These are phyloP conservation scores for Saccharomycopsis lassenensis DNA, from an alignment of 805 yeast species.

Conservation along the genomic window DNA sequence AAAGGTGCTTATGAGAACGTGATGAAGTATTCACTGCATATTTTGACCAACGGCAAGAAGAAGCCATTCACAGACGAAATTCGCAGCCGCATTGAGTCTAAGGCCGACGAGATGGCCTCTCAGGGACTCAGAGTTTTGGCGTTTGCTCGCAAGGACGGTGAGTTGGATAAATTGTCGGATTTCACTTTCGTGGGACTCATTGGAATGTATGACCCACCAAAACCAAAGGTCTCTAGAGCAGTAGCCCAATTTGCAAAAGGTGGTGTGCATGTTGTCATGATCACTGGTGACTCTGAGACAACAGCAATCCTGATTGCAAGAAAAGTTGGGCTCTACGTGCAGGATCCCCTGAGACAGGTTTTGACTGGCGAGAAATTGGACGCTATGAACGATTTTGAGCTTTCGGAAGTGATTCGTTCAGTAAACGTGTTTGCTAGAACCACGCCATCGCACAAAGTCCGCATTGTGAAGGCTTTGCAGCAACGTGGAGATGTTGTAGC, in stretches of 20 bases:
- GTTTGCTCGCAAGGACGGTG: constrained; percentile 45
- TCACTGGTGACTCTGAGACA: constrained; percentile 87
- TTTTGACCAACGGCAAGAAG: constrained; percentile 52
- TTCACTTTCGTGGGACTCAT: constrained; percentile 74
- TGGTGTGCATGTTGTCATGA: constrained; percentile 97
- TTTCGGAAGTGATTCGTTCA: constrained; percentile 65
- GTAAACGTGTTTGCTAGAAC: constrained; percentile 92
- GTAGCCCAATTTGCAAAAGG: constrained; percentile 72
- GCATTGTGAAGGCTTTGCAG: constrained; percentile 83
- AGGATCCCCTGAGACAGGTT: constrained; percentile 53
- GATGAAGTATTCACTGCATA: constrained; percentile 24
- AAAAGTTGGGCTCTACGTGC: constrained; percentile 80
- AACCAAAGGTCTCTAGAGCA: constrained; percentile 72
- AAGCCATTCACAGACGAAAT: constrained; percentile 21
- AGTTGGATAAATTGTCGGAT: constrained; percentile 8
- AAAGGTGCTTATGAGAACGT: constrained; percentile 89
- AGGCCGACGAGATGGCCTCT: constrained; percentile 56
- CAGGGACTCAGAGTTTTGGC: constrained; percentile 84
- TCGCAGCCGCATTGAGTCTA: constrained; percentile 36
- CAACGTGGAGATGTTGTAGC: constrained; percentile 92
- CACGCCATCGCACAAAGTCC: constrained; percentile 86
- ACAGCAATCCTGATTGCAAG: constrained; percentile 80
- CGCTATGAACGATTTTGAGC: constrained; percentile 54
- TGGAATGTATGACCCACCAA: constrained; percentile 98
- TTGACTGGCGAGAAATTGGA: constrained; percentile 82